phyloP scores from a whole-genome alignment of 306 rosid species.

The Inga leiocalycina region DNA sequence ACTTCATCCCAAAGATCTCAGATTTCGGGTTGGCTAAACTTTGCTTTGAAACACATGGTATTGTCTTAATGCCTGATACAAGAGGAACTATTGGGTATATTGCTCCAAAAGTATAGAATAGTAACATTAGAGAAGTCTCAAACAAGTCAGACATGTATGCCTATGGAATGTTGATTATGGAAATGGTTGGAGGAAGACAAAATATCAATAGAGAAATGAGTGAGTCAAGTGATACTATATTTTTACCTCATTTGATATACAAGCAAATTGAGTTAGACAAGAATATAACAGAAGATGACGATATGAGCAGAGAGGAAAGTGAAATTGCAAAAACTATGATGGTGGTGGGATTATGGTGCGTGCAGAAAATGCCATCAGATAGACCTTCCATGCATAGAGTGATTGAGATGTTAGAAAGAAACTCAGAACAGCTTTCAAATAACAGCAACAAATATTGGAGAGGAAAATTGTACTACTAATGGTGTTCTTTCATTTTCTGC shows the following conservation, averaged over 20 bases:
- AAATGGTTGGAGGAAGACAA: constrained; percentile 45
- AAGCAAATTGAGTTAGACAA: constrained; percentile 26
- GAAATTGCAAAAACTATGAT: constrained; percentile 40
- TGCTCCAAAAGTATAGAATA: constrained; percentile 47
- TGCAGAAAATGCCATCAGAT: constrained; percentile 37
- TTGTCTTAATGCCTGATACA: constrained; percentile 29
- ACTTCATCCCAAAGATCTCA: constrained; percentile 41
- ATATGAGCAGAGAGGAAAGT: constrained; percentile 18
- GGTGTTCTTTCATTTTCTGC: background rate
- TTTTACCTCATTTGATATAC: constrained; percentile 40
- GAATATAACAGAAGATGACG: background rate
- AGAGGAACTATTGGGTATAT: constrained; percentile 50
- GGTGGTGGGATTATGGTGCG: constrained; percentile 52
- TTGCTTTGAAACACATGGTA: constrained; percentile 34
- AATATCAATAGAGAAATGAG: constrained; percentile 15
- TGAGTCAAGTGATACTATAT: constrained; percentile 33
- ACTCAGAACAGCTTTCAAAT: constrained; percentile 18
- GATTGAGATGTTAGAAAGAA: constrained; percentile 54
- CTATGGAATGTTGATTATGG: constrained; percentile 52
- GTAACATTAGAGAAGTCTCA: constrained; percentile 46
- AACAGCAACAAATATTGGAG: constrained; percentile 17
- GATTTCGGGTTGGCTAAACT: constrained; percentile 54
- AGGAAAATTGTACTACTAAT: background rate
- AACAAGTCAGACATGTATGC: constrained; percentile 48
- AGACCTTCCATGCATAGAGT: constrained; percentile 56